Evolutionary conservation across 2,329 filamentous ascomycete species (phyloP).

Genomic region (Diplodia mutila): DNA sequence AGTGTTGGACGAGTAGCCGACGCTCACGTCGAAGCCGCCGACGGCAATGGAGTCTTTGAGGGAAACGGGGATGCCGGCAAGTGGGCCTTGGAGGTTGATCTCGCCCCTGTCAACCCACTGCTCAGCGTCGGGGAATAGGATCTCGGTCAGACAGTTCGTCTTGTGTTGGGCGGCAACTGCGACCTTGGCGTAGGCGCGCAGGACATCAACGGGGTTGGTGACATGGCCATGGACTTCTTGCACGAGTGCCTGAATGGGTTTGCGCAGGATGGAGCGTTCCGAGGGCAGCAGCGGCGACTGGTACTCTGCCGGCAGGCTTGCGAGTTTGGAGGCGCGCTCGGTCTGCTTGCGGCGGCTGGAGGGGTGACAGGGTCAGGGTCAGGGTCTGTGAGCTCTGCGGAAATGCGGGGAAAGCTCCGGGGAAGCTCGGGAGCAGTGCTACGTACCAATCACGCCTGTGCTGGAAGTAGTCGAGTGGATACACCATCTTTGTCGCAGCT

Average conservation of each 20-base stretch:
- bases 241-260: constrained; percentile 78
- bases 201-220: constrained; percentile 69
- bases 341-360: constrained; percentile 76
- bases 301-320: constrained; percentile 67
- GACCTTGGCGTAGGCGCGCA: constrained; percentile 86
- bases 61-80: constrained; percentile 85
- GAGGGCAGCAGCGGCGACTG: constrained; percentile 64
- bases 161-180: constrained; percentile 80
- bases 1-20: constrained; percentile 76
- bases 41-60: constrained; percentile 79
- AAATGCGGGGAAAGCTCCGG: constrained; percentile 20
- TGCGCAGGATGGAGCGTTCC: constrained; percentile 70
- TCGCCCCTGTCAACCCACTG: constrained; percentile 63
- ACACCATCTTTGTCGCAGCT: constrained; percentile 16
- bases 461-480: constrained; percentile 61
- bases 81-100: constrained; percentile 75
- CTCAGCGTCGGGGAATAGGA: constrained; percentile 79
- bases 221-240: constrained; percentile 72
- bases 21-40: constrained; percentile 78
- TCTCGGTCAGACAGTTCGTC: constrained; percentile 88
- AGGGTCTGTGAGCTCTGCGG: constrained; percentile 2
- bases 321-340: constrained; percentile 72
- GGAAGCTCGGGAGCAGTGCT: constrained; percentile 24
- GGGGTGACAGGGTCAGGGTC: neutral
- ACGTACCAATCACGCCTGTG: constrained; percentile 72